Evolutionary conservation across 495 filamentous ascomycete species (phyloP).

Genomic region (Pyrenula aspistea): DNA sequence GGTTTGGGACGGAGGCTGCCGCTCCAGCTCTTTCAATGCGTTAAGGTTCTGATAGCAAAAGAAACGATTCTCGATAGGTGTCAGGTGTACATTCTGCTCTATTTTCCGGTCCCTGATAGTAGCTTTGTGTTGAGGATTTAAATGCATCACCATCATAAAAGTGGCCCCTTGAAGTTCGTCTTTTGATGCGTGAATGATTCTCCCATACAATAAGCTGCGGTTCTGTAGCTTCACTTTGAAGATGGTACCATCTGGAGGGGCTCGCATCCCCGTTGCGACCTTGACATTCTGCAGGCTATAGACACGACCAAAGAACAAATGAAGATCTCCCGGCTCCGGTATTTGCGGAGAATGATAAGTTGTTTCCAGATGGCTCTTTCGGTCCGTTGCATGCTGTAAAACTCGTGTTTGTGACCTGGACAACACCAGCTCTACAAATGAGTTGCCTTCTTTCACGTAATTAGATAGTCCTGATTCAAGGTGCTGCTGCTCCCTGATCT

Average conservation of each 20-base stretch:
- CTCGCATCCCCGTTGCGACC: background rate
- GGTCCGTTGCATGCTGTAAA: background rate
- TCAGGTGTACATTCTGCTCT: background rate
- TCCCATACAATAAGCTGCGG: background rate
- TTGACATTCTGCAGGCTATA: background rate
- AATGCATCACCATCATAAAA: background rate
- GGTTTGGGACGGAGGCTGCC: no score
- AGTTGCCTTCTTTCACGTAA: background rate
- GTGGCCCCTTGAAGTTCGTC: background rate
- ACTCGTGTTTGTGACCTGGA: background rate
- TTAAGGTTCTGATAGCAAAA: background rate
- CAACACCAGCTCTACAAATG: background rate
- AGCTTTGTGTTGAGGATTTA: background rate
- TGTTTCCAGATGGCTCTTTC: no score
- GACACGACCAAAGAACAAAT: background rate
- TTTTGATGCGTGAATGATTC: background rate
- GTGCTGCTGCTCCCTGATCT: background rate
- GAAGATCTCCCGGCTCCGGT: background rate
- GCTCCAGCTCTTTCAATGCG: background rate
- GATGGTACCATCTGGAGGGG: background rate
- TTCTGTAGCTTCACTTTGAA: background rate
- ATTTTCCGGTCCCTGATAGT: background rate
- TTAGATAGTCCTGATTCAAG: background rate
- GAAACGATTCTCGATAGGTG: background rate
- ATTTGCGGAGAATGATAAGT: background rate